These are phyloP conservation scores for Erucastrum elatum DNA, from an alignment of 345 rosid species.

Conservation along the genomic window DNA sequence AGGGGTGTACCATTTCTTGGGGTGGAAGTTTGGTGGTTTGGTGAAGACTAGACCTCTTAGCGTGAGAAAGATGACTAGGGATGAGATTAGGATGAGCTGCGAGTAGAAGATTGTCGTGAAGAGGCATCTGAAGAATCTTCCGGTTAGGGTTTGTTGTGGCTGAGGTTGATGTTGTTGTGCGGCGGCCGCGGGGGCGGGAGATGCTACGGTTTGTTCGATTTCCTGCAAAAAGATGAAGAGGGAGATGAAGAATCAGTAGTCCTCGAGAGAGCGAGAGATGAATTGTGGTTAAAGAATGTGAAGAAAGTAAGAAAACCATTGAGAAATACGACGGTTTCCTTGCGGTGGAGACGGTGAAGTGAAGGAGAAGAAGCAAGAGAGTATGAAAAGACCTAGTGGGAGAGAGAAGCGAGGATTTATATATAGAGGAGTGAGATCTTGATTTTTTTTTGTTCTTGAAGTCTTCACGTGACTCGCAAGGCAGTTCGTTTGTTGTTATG, in stretches of 20 bases:
- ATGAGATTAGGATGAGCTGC: conserved; percentile 50
- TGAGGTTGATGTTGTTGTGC: conserved; percentile 1
- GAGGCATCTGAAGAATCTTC: conserved; percentile 45
- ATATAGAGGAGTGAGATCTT: conserved; percentile 3
- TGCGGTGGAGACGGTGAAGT: conserved; percentile 29
- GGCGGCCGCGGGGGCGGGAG: conserved; percentile 34
- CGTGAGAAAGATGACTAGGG: conserved; percentile 53
- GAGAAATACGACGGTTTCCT: conserved; percentile 26
- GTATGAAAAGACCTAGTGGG: not conserved
- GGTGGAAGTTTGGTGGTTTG: conserved; percentile 52
- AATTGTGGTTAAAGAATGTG: conserved; percentile 3
- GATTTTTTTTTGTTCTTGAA: conserved; percentile 18
- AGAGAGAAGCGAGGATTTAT: not conserved
- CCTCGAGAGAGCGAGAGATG: conserved; percentile 10
- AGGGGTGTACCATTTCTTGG: conserved; percentile 77
- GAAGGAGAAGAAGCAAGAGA: not conserved
- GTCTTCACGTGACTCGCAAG: conserved; percentile 9
- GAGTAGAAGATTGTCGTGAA: conserved; percentile 54
- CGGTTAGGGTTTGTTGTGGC: conserved; percentile 33
- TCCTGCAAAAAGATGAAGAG: conserved; percentile 16
- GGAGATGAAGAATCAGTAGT: not conserved
- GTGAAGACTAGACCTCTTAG: conserved; percentile 54
- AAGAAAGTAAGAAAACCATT: conserved; percentile 23
- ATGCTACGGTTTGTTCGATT: conserved; percentile 11
- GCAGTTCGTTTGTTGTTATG: conserved; percentile 2